phyloP scores from a whole-genome alignment of 2,329 filamentous ascomycete genomes.

The Penicillium sp. region DNA sequence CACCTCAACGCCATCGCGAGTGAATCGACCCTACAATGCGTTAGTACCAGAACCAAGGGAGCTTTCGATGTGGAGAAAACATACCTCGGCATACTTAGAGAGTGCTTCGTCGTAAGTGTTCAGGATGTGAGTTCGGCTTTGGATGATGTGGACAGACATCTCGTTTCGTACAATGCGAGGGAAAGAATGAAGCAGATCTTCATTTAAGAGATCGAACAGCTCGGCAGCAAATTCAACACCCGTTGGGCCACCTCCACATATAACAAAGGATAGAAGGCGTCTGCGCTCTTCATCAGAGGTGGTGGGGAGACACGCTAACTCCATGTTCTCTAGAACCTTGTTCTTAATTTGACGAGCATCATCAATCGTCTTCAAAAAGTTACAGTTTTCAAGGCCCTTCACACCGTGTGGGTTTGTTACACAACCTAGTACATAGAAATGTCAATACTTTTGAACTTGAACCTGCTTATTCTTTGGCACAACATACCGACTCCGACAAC shows the following conservation, averaged over 20 bases:
- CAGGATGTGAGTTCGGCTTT: constrained; percentile 89
- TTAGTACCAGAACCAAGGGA: constrained; percentile 5
- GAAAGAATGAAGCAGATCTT: constrained; percentile 81
- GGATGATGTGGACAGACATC: constrained; percentile 95
- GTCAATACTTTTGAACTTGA: constrained; percentile 6
- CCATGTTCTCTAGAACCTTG: constrained; percentile 82
- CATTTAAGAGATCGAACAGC: constrained; percentile 92
- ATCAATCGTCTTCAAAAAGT: constrained; percentile 92
- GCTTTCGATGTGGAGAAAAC: neutral
- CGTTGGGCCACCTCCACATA: constrained; percentile 91
- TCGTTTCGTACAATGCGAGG: constrained; percentile 91
- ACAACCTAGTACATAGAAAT: constrained; percentile 55
- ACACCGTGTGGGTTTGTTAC: constrained; percentile 94
- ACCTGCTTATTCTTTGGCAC: neutral
- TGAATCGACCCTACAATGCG: constrained; percentile 64
- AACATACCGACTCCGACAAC: constrained; percentile 75
- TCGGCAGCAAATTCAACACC: constrained; percentile 98
- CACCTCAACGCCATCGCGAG: constrained; percentile 86
- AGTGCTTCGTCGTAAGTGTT: constrained; percentile 98
- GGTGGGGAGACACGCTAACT: constrained; percentile 87
- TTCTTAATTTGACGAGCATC: constrained; percentile 90
- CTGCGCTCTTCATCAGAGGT: constrained; percentile 84
- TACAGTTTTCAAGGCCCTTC: constrained; percentile 87
- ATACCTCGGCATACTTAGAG: constrained; percentile 80
- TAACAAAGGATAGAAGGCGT: constrained; percentile 88